Evolutionary conservation across 164 flowering plant species (phyloP), one percentile per base, ranked within the genome.

Genomic region (Piper betle): DNA sequence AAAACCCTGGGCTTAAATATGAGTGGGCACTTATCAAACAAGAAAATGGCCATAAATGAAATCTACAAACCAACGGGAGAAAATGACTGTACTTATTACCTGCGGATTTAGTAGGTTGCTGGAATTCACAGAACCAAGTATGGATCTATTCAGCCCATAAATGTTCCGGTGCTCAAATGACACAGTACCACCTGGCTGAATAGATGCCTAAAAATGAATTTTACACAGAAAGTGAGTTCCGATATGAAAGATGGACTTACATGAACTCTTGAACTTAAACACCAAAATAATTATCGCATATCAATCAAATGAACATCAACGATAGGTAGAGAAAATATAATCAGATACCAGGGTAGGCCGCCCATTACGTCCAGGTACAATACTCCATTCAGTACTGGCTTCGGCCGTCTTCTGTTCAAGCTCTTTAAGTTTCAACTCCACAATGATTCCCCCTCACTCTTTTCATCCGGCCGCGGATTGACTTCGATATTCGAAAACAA

Each of bases 181-280:
- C 67, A 94, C 93, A 64, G 96, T 87, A 69, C 99, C 99, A 66
- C 96, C 95, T 37, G 99, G 99, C 67, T 88, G 96, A 69, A 94
- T 76, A 59, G 97, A 91, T 68, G 99, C 96, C 99, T 94, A 78
- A 62, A 75, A 50, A 66, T 42, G 38, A 15, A 10, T 46, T 46
- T 42, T 46, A 10, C 1, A 12, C 50, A 46, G 15, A 46, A 46
- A 55, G 6, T 2, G 12, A 16, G 33, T 13, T 55, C 38, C 0
- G 39, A 15, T 13, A 38, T 25, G 25, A 25, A n/a, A 25, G 12
- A 4, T 25, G 58, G 8, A 55, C 39, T 5, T 9, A 46, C 15
- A 10, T 46, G 10, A 15, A 0, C 0, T n/a, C 20, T 2, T 16
- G 4, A n/a, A 54, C 20, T 25, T 20, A 25, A 25, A 18, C 38